These are phyloP conservation scores for Lathyrus oleraceus DNA, from an alignment of 306 rosid species.

Conservation along the genomic window DNA sequence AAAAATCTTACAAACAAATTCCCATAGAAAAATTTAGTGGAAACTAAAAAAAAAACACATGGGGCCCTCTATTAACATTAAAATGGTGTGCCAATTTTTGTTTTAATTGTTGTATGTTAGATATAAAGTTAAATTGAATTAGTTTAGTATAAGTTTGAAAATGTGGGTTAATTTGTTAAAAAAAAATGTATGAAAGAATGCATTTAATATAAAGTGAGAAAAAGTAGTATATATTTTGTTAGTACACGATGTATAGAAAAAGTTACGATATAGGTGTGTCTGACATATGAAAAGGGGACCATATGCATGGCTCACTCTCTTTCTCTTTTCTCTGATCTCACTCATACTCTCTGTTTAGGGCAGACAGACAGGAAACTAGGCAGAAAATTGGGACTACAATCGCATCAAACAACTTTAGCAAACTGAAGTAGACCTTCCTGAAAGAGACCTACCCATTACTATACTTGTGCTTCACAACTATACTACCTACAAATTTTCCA, in stretches of 20 bases:
- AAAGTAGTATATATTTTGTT: constrained; percentile 21
- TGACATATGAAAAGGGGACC: constrained; percentile 51
- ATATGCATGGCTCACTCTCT: constrained; percentile 36
- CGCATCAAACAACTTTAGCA: constrained; percentile 56
- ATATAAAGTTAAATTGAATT: too few species aligned
- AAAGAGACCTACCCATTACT: constrained; percentile 32
- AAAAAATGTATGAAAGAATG: background rate
- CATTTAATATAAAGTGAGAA: constrained; percentile 34
- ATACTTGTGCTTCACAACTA: constrained; percentile 32
- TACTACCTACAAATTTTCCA: constrained; percentile 21
- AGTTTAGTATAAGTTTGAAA: too few species aligned
- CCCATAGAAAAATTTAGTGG: too few species aligned
- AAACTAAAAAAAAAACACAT: too few species aligned
- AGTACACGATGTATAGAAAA: constrained; percentile 6
- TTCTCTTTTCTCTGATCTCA: constrained; percentile 19
- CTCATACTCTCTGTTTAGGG: constrained; percentile 43
- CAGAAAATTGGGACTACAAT: constrained; percentile 56
- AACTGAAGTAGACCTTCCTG: constrained; percentile 66
- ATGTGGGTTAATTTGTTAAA: too few species aligned
- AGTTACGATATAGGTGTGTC: constrained; percentile 32
- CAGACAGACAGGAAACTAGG: constrained; percentile 54
- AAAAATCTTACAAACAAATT: too few species aligned
- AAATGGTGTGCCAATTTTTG: too few species aligned
- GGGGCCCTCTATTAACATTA: too few species aligned
- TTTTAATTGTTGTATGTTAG: too few species aligned